phyloP scores from a whole-genome alignment of 495 filamentous ascomycete genomes.

The Penicillium flavigenum region DNA sequence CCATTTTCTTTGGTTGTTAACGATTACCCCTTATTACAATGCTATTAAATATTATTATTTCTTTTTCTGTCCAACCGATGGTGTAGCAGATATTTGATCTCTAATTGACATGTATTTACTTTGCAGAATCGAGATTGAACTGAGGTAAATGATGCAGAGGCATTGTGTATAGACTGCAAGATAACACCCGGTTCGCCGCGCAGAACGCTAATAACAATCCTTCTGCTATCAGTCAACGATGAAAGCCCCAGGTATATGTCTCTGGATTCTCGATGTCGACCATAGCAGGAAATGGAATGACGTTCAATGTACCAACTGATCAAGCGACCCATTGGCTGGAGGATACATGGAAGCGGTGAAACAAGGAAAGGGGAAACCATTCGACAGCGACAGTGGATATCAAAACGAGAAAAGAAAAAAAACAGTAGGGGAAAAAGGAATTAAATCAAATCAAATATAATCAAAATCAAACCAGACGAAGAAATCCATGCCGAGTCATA shows the following conservation, averaged over 20 bases:
- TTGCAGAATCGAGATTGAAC: neutral
- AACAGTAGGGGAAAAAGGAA: neutral
- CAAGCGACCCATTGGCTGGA: no score
- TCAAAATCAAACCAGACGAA: neutral
- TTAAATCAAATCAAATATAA: neutral
- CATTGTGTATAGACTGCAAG: constrained; percentile 2
- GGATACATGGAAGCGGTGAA: no score
- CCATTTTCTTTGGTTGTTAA: neutral
- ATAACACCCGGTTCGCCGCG: neutral
- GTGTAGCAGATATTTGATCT: neutral
- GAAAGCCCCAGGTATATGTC: no score
- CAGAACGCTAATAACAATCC: constrained; percentile 2
- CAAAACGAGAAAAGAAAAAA: constrained; percentile 3
- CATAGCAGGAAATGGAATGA: no score
- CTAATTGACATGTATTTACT: neutral
- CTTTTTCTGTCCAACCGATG: neutral
- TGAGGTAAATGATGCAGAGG: constrained; percentile 1
- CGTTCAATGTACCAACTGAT: no score
- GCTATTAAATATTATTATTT: constrained; percentile 3
- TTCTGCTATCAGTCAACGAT: no score
- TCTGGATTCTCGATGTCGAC: no score
- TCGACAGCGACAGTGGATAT: constrained; percentile 9
- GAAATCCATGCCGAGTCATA: neutral
- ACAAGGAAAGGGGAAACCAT: neutral
- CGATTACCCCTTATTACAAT: constrained; percentile 7